Percentiles rank a stretch among this genome's conserved stretches.
phyloP scores from a whole-genome alignment of 208 protist species.

The Leishmania mexicana region DNA sequence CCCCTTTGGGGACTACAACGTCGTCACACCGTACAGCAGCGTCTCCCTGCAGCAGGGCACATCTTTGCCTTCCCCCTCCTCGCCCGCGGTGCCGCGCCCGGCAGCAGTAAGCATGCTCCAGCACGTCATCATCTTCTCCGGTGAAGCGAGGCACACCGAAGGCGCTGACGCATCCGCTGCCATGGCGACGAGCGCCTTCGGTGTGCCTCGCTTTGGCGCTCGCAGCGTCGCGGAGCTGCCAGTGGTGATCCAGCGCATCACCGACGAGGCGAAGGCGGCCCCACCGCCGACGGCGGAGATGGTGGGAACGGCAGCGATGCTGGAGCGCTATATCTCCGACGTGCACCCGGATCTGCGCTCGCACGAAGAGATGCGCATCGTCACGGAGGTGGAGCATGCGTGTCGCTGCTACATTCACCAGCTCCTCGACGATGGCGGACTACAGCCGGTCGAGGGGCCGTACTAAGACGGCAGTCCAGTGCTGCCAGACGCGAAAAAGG shows the following conservation, averaged over 20 bases:
- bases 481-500: background rate
- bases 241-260: constrained; percentile 22
- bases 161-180: background rate
- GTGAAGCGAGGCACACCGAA: background rate
- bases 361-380: constrained; percentile 7
- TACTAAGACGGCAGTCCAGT: background rate
- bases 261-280: constrained; percentile 5
- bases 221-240: constrained; percentile 42
- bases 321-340: constrained; percentile 7
- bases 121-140: background rate
- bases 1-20: constrained; percentile 28
- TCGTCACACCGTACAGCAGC: constrained; percentile 28
- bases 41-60: background rate
- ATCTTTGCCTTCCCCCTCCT: background rate
- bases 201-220: constrained; percentile 28
- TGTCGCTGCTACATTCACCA: constrained; percentile 22
- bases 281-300: background rate
- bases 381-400: constrained; percentile 3
- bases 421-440: constrained; percentile 10
- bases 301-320: background rate
- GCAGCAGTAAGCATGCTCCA: background rate
- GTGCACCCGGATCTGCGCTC: constrained; percentile 18
- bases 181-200: background rate
- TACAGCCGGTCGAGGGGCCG: constrained; percentile 13
- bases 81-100: background rate